Evolutionary conservation across 2,329 filamentous ascomycete genomes (phyloP).

Genomic region (Penicillium sp.): DNA sequence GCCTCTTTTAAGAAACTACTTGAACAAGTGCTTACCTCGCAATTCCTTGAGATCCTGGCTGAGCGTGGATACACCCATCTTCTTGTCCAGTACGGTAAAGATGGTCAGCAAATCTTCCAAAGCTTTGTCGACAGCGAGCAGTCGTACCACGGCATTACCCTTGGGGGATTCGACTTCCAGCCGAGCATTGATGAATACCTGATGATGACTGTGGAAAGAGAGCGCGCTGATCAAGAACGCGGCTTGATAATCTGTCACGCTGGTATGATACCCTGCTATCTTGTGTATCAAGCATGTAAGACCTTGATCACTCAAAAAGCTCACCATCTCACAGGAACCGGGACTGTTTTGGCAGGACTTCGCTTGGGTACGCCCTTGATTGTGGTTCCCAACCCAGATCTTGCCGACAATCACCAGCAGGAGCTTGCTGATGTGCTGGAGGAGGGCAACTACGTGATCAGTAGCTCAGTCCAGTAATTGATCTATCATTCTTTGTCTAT

Average conservation of each 20-base stretch:
- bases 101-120: conserved; percentile 56
- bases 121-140: conserved; percentile 23
- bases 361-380: conserved; percentile 73
- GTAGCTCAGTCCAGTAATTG: conserved; percentile 64
- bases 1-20: conserved; percentile 76
- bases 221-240: conserved; percentile 42
- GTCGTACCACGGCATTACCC: conserved; percentile 44
- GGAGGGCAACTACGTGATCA: conserved; percentile 71
- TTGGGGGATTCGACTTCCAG: conserved; percentile 68
- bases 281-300: background rate
- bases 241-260: conserved; percentile 88
- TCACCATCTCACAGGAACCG: conserved; percentile 63
- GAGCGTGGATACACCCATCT: conserved; percentile 67
- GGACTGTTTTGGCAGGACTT: conserved; percentile 81
- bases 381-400: conserved; percentile 78
- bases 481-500: background rate
- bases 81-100: conserved; percentile 75
- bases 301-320: background rate
- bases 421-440: conserved; percentile 79
- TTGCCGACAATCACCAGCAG: conserved; percentile 87
- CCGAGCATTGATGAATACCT: conserved; percentile 62
- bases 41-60: conserved; percentile 63
- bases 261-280: conserved; percentile 54
- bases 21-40: conserved; percentile 59
- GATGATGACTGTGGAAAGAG: conserved; percentile 49